A percentile compares a stretch with the other conserved stretches of the same genome.
Evolutionary conservation across 2,329 filamentous ascomycete species (phyloP).

Genomic region (Xylariaceae sp.): DNA sequence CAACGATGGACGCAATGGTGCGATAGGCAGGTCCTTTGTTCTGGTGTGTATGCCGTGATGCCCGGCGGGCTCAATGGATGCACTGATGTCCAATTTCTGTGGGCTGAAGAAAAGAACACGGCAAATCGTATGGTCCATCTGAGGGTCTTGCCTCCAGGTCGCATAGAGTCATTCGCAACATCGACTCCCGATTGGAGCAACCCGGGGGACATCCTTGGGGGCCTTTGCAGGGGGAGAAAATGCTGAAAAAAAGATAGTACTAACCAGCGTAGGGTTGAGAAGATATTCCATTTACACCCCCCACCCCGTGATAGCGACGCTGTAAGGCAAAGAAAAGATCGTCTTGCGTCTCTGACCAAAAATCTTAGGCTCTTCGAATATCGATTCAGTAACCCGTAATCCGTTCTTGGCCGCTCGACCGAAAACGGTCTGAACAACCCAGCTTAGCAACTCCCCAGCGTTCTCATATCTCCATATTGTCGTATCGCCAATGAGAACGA

Average conservation of each 20-base stretch:
- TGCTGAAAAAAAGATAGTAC: slow-evolving; percentile 5
- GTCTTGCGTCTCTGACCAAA: not conserved
- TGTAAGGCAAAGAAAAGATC: slow-evolving; percentile 10
- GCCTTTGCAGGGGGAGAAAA: slow-evolving; percentile 9
- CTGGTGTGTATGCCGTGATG: slow-evolving; percentile 29
- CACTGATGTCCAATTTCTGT: slow-evolving; percentile 33
- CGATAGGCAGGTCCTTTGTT: not conserved
- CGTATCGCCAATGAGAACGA: not conserved
- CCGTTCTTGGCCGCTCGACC: slow-evolving; percentile 13
- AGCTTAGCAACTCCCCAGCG: slow-evolving; percentile 23
- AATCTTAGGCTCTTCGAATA: too few species aligned
- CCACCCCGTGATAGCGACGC: slow-evolving; percentile 3
- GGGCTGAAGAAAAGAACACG: slow-evolving; percentile 24
- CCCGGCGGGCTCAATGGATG: slow-evolving; percentile 26
- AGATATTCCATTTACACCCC: slow-evolving; percentile 8
- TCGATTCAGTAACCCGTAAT: not conserved
- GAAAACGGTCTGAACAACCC: slow-evolving; percentile 17
- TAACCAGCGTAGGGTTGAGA: not conserved
- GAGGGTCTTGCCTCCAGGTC: slow-evolving; percentile 23
- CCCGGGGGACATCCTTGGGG: slow-evolving; percentile 14
- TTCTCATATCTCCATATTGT: not conserved
- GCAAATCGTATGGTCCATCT: slow-evolving; percentile 28
- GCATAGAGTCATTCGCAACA: slow-evolving; percentile 20
- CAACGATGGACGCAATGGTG: not conserved
- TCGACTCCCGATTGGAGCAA: slow-evolving; percentile 26